phyloP scores from a whole-genome alignment of 2,329 filamentous ascomycete species.

The Verticillium albo-atrum region DNA sequence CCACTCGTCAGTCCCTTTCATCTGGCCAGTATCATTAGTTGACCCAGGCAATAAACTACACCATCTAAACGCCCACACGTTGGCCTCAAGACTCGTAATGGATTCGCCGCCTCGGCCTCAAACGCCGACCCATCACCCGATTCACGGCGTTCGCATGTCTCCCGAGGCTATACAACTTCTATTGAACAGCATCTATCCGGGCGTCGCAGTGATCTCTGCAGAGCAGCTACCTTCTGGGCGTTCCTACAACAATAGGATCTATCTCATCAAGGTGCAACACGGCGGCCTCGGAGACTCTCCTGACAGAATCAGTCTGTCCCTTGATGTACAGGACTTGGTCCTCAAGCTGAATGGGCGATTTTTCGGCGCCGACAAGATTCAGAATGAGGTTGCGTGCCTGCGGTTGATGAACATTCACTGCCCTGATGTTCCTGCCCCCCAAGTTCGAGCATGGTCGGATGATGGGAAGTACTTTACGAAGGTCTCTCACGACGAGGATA shows the following conservation, averaged over 20 bases:
- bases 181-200: conserved; percentile 7
- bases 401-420: conserved; percentile 12
- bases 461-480: conserved; percentile 6
- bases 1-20: too few relatives aligned
- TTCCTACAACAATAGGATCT: conserved; percentile 18
- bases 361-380: conserved; percentile 14
- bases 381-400: conserved; percentile 17
- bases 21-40: too few relatives aligned
- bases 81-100: not conserved
- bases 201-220: conserved; percentile 3
- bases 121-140: conserved; percentile 14
- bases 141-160: conserved; percentile 12
- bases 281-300: not conserved
- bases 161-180: conserved; percentile 7
- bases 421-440: conserved; percentile 12
- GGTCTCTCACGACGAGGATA: not conserved
- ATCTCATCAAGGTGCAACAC: conserved; percentile 11
- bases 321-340: conserved; percentile 7
- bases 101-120: conserved; percentile 1
- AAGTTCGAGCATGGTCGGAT: conserved; percentile 15
- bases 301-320: not conserved
- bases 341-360: conserved; percentile 17
- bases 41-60: too few relatives aligned
- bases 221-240: conserved; percentile 7
- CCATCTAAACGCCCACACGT: too few relatives aligned